A percentile compares a stretch with the other conserved stretches of the same genome.
Conservation (phyloP, 805 yeast genomes). For the Nakazawaea ambrosiae region DNA sequence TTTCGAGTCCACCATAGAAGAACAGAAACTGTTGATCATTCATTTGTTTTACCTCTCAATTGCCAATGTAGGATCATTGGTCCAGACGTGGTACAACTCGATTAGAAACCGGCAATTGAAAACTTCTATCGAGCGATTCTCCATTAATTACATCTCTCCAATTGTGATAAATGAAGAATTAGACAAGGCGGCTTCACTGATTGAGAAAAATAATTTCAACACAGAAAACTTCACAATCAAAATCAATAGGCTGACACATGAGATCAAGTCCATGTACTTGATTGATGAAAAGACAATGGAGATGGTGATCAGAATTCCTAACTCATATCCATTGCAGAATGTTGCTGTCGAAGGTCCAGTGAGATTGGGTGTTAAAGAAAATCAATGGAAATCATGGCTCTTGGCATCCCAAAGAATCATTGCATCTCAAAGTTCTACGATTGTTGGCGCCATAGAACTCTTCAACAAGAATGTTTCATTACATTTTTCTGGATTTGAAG, state of each 20-base stretch:
- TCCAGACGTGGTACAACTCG: slow-evolving; percentile 64
- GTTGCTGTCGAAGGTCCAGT: slow-evolving; percentile 72
- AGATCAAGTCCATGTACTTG: slow-evolving; percentile 63
- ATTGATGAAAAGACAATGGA: slow-evolving; percentile 88
- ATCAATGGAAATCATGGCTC: slow-evolving; percentile 93
- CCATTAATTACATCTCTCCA: slow-evolving; percentile 58
- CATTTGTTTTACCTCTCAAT: slow-evolving; percentile 47
- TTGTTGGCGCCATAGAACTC: slow-evolving; percentile 59
- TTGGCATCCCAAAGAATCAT: slow-evolving; percentile 83
- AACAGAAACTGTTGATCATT: slow-evolving; percentile 32
- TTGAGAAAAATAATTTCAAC: slow-evolving; percentile 23
- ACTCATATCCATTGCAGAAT: slow-evolving; percentile 68
- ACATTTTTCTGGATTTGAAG: slow-evolving; percentile 91
- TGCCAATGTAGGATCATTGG: slow-evolving; percentile 45
- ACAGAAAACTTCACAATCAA: slow-evolving; percentile 50
- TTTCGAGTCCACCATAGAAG: slow-evolving; percentile 23
- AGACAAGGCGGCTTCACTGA: slow-evolving; percentile 33
- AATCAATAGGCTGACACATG: slow-evolving; percentile 54
- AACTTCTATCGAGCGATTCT: slow-evolving; percentile 52
- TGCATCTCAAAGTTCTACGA: slow-evolving; percentile 65
- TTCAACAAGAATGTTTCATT: slow-evolving; percentile 69
- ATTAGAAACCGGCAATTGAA: slow-evolving; percentile 64
- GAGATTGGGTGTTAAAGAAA: slow-evolving; percentile 83
- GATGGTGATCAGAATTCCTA: slow-evolving; percentile 67
- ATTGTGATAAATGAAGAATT: slow-evolving; percentile 52